phyloP scores from a whole-genome alignment of 1,284 basidiomycete genomes.

The Cryptococcus wingfieldii region DNA sequence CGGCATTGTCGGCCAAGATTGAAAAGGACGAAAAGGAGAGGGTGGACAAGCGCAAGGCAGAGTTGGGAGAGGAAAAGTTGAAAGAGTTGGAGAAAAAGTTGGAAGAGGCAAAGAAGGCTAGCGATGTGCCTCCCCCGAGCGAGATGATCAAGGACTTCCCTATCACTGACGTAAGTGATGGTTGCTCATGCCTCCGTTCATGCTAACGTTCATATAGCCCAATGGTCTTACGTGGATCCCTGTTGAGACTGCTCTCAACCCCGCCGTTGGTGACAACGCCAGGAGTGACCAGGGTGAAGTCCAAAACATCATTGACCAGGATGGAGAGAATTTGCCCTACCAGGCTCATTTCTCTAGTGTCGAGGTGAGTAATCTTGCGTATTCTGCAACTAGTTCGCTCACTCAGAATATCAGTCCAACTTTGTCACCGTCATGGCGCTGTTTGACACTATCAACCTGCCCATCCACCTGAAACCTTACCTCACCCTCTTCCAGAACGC shows the following conservation, averaged over 20 bases:
- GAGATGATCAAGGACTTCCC: conserved; percentile 79
- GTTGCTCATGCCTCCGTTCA: neutral
- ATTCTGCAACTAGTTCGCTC: neutral
- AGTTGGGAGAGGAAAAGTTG: conserved; percentile 76
- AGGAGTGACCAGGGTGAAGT: conserved; percentile 47
- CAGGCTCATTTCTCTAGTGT: conserved; percentile 89
- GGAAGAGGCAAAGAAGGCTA: conserved; percentile 78
- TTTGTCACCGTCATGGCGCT: conserved; percentile 80
- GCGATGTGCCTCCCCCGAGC: conserved; percentile 75
- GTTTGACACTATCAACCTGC: conserved; percentile 69
- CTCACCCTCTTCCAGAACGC: conserved; percentile 77
- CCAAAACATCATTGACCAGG: conserved; percentile 64
- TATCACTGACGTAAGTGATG: conserved; percentile 62
- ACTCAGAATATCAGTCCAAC: conserved; percentile 61
- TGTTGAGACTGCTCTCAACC: conserved; percentile 61
- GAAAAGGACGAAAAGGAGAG: conserved; percentile 78
- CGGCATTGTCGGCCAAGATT: conserved; percentile 72
- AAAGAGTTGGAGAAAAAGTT: conserved; percentile 65
- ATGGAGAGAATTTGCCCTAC: conserved; percentile 70
- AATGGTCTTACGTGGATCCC: conserved; percentile 92
- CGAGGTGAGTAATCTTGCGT: conserved; percentile 53
- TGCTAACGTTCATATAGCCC: conserved; percentile 44
- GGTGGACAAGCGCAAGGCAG: conserved; percentile 63
- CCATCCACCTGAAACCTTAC: conserved; percentile 71
- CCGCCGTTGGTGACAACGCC: conserved; percentile 24